Base-by-base conservation (phyloP, 805 yeast genomes). In the Yarrowia sp. region DNA sequence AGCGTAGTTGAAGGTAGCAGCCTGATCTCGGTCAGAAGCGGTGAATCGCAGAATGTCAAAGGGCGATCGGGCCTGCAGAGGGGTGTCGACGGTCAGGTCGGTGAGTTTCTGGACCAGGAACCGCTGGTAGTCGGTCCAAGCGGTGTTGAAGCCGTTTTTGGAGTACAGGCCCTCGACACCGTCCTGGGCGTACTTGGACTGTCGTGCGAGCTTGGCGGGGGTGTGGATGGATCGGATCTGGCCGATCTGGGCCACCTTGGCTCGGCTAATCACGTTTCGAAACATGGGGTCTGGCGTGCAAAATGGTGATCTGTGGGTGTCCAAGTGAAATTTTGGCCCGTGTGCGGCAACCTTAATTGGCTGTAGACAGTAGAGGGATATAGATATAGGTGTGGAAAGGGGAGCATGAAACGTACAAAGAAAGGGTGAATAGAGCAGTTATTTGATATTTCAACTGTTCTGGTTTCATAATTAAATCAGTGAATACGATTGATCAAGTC, bases 91-190 rank as follows among this genome's bases (percentile, higher is more conserved):
- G 1, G 97, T 90, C 63, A 85, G 72, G 85, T 79, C 22, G 89
- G 83, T 72, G 85, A 72, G 87, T 82, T 69, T 90, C 84, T 68
- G 87, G 15, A 75, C 69, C 8, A 77, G 78, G 71, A 80, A 86
- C 67, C 81, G 82, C 79, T 94, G 99, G 78, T 91, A 88, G 69
- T 92, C 89, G 4, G 80, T 80, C 98, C 98, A 94, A 2, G 92
- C 90, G 3, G 84, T 79, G 69, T 87, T 80, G 79, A 88, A 91
- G 42, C 92, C 97, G 68, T 82, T 76, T 1, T 87, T 75, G 7
- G 89, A 81, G 80, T 85, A 89, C 61, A 92, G 79, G 0, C 92
- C 92, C 68, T 82, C 79, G 70, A 91, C 83, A 11, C 94, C 94
- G 11, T 78, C 71, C 32, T 75, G 55, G 15, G 79, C 63, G 75